phyloP scores from a whole-genome alignment of 2,329 filamentous ascomycete genomes.

The Paecilomyces variotii region DNA sequence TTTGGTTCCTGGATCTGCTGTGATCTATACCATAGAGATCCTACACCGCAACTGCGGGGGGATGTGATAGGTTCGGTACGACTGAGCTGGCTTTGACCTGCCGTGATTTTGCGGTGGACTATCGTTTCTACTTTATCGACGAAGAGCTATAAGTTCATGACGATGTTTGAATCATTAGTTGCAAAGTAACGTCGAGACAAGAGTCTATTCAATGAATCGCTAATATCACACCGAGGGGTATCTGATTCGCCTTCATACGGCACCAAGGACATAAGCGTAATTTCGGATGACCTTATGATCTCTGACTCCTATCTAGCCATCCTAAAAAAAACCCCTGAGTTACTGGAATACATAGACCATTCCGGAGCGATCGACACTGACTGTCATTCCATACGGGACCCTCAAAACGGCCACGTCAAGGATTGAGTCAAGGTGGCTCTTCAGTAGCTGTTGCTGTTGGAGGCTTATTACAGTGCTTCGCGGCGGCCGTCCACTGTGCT shows the following conservation, averaged over 20 bases:
- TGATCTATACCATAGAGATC: too few relatives aligned
- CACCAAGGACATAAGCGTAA: not conserved
- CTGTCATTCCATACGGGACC: slow-evolving; percentile 82
- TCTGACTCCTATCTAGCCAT: not conserved
- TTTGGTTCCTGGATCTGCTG: too few relatives aligned
- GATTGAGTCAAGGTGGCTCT: slow-evolving; percentile 79
- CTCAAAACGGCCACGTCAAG: slow-evolving; percentile 84
- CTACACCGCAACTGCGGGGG: too few relatives aligned
- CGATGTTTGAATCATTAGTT: not conserved
- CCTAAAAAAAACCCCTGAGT: not conserved
- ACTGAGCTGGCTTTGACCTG: too few relatives aligned
- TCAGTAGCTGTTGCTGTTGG: slow-evolving; percentile 79
- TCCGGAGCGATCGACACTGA: slow-evolving; percentile 82
- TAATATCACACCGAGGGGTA: not conserved
- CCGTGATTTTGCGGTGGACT: too few relatives aligned
- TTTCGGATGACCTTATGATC: not conserved
- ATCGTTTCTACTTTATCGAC: too few relatives aligned
- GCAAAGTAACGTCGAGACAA: not conserved
- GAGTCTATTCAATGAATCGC: not conserved
- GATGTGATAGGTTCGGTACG: too few relatives aligned
- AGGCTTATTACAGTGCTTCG: slow-evolving; percentile 77
- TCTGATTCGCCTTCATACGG: not conserved
- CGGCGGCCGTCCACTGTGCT: slow-evolving; percentile 44
- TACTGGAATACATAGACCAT: slow-evolving; percentile 76
- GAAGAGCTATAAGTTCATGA: too few relatives aligned